Base-by-base conservation (phyloP, 495 filamentous ascomycete genomes). In the Penicillium paradoxum region DNA sequence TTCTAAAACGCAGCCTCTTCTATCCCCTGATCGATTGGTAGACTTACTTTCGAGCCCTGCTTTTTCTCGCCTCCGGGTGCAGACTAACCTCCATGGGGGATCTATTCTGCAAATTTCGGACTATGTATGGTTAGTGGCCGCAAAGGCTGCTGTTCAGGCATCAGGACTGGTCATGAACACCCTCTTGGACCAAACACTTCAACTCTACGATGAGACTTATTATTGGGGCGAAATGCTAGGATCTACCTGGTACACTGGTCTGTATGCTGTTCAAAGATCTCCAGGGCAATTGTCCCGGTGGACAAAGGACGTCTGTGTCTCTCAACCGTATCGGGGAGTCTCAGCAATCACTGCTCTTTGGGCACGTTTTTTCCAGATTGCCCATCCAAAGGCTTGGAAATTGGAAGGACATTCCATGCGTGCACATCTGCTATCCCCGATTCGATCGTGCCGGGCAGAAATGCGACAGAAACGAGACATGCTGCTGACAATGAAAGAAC, bases 201-300 rank as follows among this genome's bases (percentile, higher is more conserved):
- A 83, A 0, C 59, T 98, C 8, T 83, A 81, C 48, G 84, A 93
- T 37, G 89, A 97, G 60, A 85, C 95, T 33, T 86, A 82, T 71
- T 97, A 97, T 63, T 98, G 93, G 93, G 87, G 95, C 53, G 83
- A 90, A 49, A 78, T 96, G 1, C 68, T 93, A 37, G 78, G 80
- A 1, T 91, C 88, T 11, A 80, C 85, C 33, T 74, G 80, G 49
- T 83, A 83, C 56, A 88, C 84, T 46, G 83, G 81, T 18, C 55
- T 95, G 1, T 96, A 96, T 64, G 82, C 85, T 0, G 66, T 93
- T 7, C 93, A 98, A 63, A 95, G 84, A 2, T 87, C 83, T 1
- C 93, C 93, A 0, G 58, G 81, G 8, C 78, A 85, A 24, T 60
- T 93, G 19, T 91, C 84, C 80, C 64, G 68, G 5, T 89, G 82